phyloP scores from a whole-genome alignment of 495 filamentous ascomycete species.

The Penicillium simplicissimum region DNA sequence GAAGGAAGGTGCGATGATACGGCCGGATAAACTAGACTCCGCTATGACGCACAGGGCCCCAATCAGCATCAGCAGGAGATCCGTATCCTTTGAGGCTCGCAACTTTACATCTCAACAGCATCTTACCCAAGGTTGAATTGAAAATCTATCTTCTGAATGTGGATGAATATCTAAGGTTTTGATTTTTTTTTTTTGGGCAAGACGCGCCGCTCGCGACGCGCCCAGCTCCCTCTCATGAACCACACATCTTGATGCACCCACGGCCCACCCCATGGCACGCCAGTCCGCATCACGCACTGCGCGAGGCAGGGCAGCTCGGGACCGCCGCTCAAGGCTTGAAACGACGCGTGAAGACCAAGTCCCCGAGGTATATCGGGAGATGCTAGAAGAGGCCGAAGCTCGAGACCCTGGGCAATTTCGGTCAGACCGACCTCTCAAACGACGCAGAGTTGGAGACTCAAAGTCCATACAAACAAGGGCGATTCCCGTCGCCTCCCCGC shows the following conservation, averaged over 20 bases:
- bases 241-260: slow-evolving; percentile 16
- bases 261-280: slow-evolving; percentile 22
- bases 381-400: slow-evolving; percentile 64
- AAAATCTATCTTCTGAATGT: background rate
- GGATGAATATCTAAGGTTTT: too few relatives aligned
- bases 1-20: background rate
- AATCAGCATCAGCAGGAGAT: slow-evolving; percentile 13
- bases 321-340: slow-evolving; percentile 16
- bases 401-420: slow-evolving; percentile 35
- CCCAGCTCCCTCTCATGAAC: background rate
- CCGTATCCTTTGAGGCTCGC: slow-evolving; percentile 10
- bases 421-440: slow-evolving; percentile 44
- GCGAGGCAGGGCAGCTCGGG: slow-evolving; percentile 18
- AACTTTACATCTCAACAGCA: background rate
- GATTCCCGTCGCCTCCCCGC: slow-evolving; percentile 14
- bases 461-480: slow-evolving; percentile 23
- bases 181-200: too few relatives aligned
- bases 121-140: background rate
- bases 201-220: background rate
- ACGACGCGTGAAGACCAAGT: slow-evolving; percentile 31
- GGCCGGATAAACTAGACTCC: slow-evolving; percentile 17
- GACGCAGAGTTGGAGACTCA: slow-evolving; percentile 40
- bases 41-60: slow-evolving; percentile 25
- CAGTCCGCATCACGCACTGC: slow-evolving; percentile 22
- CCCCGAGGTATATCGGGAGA: slow-evolving; percentile 62